Conservation (phyloP, 768 basidiomycete genomes). For the Saitozyma sp. region DNA sequence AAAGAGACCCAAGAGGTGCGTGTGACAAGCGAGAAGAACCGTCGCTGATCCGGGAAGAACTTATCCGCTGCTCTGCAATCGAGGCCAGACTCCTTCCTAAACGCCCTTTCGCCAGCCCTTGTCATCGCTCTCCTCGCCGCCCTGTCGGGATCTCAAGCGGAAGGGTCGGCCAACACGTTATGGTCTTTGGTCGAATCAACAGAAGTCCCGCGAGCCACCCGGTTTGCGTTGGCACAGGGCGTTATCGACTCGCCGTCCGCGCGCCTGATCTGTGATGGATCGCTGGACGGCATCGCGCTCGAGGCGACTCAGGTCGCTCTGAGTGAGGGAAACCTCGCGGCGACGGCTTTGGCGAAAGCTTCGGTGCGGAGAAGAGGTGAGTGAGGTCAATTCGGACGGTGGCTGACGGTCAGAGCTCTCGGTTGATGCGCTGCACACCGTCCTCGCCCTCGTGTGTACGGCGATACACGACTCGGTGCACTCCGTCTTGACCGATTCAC, state of each 20-base stretch:
- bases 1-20: too few species aligned
- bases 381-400: not conserved
- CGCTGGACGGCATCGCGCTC: constrained; percentile 34
- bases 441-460: constrained; percentile 40
- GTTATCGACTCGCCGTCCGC: not conserved
- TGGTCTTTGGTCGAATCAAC: constrained; percentile 10
- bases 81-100: constrained; percentile 2
- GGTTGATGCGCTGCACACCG: constrained; percentile 30
- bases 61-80: not conserved
- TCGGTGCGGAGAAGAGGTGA: constrained; percentile 6
- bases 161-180: not conserved
- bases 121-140: not conserved
- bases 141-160: not conserved
- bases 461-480: constrained; percentile 32
- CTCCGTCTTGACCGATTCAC: constrained; percentile 15
- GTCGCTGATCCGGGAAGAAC: too few species aligned
- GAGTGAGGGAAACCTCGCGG: too few species aligned
- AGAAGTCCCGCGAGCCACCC: constrained; percentile 4
- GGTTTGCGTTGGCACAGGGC: constrained; percentile 22
- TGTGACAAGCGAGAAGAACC: too few species aligned
- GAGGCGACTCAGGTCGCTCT: constrained; percentile 35
- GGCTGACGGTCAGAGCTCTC: constrained; percentile 18
- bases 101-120: constrained; percentile 1
- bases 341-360: too few species aligned
- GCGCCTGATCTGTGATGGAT: constrained; percentile 11